A percentile compares a stretch with the other conserved stretches of the same genome.
These are phyloP conservation scores for Rhytidiadelphus loreus DNA, from an alignment of 225 moss, liverwort and hornwort species.

Conservation along the genomic window DNA sequence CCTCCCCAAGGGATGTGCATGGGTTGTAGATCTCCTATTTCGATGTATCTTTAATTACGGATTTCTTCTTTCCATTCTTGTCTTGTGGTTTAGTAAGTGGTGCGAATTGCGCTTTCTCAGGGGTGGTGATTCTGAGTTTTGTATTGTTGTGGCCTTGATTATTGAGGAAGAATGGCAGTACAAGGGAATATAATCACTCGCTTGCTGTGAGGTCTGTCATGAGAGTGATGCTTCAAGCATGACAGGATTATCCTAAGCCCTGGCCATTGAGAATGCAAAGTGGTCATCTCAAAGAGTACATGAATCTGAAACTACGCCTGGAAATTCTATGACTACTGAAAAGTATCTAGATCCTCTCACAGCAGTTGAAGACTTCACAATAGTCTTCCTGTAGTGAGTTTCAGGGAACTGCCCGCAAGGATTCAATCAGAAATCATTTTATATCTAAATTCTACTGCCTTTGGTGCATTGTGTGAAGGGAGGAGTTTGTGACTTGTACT, in stretches of 20 bases:
- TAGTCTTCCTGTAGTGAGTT: not conserved
- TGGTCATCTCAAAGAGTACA: not conserved
- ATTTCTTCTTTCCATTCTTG: not conserved
- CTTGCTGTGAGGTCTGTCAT: not conserved
- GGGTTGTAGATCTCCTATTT: slow-evolving; percentile 1
- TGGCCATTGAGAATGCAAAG: not conserved
- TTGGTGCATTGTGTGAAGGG: not conserved
- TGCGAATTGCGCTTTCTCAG: not conserved
- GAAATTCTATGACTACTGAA: not conserved
- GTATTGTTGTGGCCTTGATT: not conserved
- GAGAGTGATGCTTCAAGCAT: not conserved
- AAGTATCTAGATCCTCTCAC: not conserved
- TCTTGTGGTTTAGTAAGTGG: not conserved
- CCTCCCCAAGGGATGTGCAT: not conserved
- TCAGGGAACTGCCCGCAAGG: not conserved
- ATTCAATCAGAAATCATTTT: not conserved
- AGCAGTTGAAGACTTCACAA: not conserved
- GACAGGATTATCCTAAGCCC: not conserved
- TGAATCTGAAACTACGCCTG: not conserved
- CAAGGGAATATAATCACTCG: not conserved
- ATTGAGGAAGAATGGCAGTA: not conserved
- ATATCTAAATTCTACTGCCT: not conserved
- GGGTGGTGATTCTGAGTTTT: not conserved
- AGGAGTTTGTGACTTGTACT: not conserved
- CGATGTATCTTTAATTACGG: not conserved